Evolutionary conservation across 2,329 filamentous ascomycete genomes (phyloP).

Genomic region (Scedosporium dehoogii): DNA sequence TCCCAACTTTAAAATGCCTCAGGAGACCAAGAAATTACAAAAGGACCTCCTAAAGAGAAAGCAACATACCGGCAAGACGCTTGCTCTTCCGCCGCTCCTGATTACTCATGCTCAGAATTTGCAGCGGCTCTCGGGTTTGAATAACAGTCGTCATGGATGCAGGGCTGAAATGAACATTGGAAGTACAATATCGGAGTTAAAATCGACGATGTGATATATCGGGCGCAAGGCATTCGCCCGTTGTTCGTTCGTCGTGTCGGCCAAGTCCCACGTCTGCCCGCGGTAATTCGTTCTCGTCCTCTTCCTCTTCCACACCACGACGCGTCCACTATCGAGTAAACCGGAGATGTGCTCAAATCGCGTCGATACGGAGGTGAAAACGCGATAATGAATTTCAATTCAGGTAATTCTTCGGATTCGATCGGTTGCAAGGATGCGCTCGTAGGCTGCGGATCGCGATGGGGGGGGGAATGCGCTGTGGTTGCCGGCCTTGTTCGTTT

Average conservation of each 20-base stretch:
- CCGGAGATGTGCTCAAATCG: neutral
- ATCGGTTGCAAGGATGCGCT: neutral
- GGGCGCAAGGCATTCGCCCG: neutral
- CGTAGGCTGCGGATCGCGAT: neutral
- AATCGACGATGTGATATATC: neutral
- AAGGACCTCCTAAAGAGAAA: neutral
- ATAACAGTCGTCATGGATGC: conserved; percentile 64
- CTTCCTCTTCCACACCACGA: neutral
- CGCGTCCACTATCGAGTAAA: conserved; percentile 6
- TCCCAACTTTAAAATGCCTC: neutral
- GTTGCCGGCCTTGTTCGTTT: neutral
- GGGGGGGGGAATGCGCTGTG: neutral
- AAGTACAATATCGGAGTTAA: neutral
- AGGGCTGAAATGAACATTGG: conserved; percentile 15
- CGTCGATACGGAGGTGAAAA: neutral
- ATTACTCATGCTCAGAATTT: conserved; percentile 61
- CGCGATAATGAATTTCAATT: neutral
- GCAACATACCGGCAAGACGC: conserved; percentile 49
- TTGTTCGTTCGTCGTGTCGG: neutral
- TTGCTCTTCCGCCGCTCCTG: conserved; percentile 54
- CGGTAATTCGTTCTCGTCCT: neutral
- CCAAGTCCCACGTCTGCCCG: neutral
- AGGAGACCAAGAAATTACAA: neutral
- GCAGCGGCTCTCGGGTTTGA: conserved; percentile 52
- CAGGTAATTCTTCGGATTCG: neutral